These are phyloP conservation scores for Xylaria longipes DNA, from an alignment of 495 filamentous ascomycete genomes.

Conservation along the genomic window DNA sequence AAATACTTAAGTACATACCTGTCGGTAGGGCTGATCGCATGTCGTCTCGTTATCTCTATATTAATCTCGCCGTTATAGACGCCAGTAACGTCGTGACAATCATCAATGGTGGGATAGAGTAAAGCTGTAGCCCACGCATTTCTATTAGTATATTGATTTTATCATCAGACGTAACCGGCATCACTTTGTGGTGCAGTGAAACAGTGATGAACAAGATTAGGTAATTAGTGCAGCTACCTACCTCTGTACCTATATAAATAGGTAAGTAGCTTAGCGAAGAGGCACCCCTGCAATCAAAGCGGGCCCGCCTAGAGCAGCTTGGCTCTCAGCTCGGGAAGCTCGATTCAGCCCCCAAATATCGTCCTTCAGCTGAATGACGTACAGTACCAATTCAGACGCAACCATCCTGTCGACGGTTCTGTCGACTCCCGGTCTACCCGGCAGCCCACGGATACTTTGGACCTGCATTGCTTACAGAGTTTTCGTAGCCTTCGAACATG, in stretches of 20 bases:
- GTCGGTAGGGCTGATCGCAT: conserved; percentile 11
- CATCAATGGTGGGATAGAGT: not conserved
- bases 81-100: not conserved
- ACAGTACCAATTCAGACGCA: not conserved
- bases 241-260: too few species aligned
- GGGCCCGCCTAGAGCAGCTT: not conserved
- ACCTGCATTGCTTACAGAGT: not conserved
- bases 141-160: not conserved
- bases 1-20: too few species aligned
- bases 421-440: not conserved
- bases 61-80: not conserved
- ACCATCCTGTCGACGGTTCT: not conserved
- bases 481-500: conserved; percentile 51
- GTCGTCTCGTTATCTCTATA: not conserved
- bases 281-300: not conserved
- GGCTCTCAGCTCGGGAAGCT: conserved; percentile 5
- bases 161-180: not conserved
- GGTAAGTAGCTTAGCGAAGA: not conserved
- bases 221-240: not conserved
- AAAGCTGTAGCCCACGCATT: not conserved
- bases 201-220: not conserved
- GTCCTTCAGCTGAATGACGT: conserved; percentile 1
- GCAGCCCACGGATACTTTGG: not conserved
- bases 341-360: conserved; percentile 4
- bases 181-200: not conserved